Conservation (phyloP, 768 basidiomycete genomes). For the Cyclocybe cylindracea region DNA sequence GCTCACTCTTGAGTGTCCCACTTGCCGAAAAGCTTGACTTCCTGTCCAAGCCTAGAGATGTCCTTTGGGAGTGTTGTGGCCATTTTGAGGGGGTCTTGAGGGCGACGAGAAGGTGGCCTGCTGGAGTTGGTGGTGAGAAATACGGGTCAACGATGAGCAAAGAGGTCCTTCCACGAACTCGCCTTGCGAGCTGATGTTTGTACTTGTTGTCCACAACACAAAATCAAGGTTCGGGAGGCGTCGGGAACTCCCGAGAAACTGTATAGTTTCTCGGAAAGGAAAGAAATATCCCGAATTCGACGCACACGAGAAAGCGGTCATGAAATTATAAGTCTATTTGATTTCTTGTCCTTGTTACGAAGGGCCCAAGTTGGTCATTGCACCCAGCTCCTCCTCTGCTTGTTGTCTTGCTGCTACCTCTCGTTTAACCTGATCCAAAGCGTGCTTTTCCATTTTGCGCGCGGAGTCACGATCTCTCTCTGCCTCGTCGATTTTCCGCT, state of each 20-base stretch:
- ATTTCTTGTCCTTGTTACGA: background rate
- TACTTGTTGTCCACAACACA: slow-evolving; percentile 40
- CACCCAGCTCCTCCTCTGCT: slow-evolving; percentile 46
- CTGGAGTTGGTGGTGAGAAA: slow-evolving; percentile 22
- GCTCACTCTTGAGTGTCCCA: slow-evolving; percentile 98
- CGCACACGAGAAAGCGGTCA: background rate
- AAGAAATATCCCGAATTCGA: slow-evolving; percentile 5
- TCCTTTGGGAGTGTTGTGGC: slow-evolving; percentile 81
- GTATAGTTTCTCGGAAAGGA: slow-evolving; percentile 38
- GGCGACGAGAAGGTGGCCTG: slow-evolving; percentile 33
- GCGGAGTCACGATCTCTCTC: slow-evolving; percentile 31
- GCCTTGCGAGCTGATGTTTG: slow-evolving; percentile 45
- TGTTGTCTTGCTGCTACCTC: slow-evolving; percentile 66
- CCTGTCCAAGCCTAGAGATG: slow-evolving; percentile 77
- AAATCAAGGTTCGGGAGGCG: slow-evolving; percentile 44
- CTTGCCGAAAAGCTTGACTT: slow-evolving; percentile 97
- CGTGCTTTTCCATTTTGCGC: slow-evolving; percentile 28
- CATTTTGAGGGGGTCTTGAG: slow-evolving; percentile 50
- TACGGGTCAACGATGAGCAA: slow-evolving; percentile 28
- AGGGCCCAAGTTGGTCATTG: background rate
- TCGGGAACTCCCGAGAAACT: slow-evolving; percentile 41
- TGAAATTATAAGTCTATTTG: background rate
- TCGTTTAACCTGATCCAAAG: slow-evolving; percentile 25
- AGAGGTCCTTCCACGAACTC: slow-evolving; percentile 25
- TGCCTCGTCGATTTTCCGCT: slow-evolving; percentile 32